Percentiles rank a stretch among this genome's conserved stretches.
These are phyloP conservation scores for Neurospora sp. DNA, from an alignment of 495 filamentous ascomycete species.

Conservation along the genomic window DNA sequence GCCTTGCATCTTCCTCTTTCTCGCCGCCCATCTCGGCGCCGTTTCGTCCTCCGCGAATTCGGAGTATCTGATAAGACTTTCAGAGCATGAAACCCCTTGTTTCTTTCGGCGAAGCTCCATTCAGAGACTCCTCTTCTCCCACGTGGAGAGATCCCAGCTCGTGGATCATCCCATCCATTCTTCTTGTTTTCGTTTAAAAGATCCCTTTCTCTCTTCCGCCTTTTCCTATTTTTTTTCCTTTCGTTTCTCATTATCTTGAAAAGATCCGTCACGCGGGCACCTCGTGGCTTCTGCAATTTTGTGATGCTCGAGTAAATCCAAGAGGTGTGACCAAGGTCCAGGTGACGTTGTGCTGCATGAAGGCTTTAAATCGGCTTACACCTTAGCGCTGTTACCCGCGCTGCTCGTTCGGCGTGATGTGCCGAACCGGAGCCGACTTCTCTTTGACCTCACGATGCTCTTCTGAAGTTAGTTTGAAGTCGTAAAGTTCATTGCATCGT, in stretches of 20 bases:
- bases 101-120: background rate
- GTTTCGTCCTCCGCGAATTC: background rate
- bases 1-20: background rate
- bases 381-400: too few species aligned
- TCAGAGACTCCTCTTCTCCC: background rate
- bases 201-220: background rate
- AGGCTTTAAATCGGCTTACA: too few species aligned
- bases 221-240: too few species aligned
- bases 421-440: background rate
- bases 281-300: too few species aligned
- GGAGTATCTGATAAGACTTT: background rate
- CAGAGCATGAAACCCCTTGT: background rate
- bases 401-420: background rate
- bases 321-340: too few species aligned
- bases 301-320: too few species aligned
- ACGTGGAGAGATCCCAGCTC: background rate
- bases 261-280: too few species aligned
- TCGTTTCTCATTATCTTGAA: too few species aligned
- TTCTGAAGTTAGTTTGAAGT: background rate
- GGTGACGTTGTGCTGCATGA: too few species aligned
- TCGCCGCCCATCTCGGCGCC: too few species aligned
- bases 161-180: background rate
- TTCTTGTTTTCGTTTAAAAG: background rate
- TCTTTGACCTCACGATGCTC: background rate
- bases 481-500: background rate